Conservation (phyloP, 1,284 basidiomycete genomes). For the Trichosporon faecale region DNA sequence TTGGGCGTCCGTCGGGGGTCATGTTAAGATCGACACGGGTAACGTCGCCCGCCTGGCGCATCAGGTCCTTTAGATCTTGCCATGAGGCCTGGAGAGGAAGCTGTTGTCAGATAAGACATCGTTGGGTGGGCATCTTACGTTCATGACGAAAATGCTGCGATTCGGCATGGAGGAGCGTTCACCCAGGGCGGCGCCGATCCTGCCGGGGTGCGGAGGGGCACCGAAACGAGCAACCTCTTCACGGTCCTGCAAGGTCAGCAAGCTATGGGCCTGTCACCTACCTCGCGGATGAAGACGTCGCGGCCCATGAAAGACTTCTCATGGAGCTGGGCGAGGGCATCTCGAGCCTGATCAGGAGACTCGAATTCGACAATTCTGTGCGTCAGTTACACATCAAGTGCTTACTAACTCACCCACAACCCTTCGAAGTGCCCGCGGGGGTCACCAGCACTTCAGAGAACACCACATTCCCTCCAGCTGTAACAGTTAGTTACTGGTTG, state of each 20-base stretch:
- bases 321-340: constrained; percentile 78
- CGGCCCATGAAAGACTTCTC: constrained; percentile 85
- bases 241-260: constrained; percentile 66
- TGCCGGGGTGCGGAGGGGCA: constrained; percentile 83
- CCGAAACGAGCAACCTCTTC: constrained; percentile 94
- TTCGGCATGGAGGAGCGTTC: constrained; percentile 37
- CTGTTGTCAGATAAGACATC: constrained; percentile 54
- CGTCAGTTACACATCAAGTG: constrained; percentile 11
- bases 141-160: constrained; percentile 87
- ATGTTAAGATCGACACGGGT: constrained; percentile 92
- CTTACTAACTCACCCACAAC: constrained; percentile 77
- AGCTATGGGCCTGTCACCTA: constrained; percentile 47
- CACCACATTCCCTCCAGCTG: constrained; percentile 88
- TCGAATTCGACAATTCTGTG: constrained; percentile 86
- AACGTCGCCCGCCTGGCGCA: constrained; percentile 89
- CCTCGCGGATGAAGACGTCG: constrained; percentile 93
- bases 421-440: constrained; percentile 93
- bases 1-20: constrained; percentile 83
- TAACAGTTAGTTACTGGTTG: constrained; percentile 12
- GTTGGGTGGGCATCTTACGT: constrained; percentile 58
- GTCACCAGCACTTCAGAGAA: constrained; percentile 98
- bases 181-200: constrained; percentile 81
- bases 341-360: constrained; percentile 75
- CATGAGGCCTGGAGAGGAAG: constrained; percentile 92
- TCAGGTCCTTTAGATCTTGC: constrained; percentile 97